Evolutionary conservation across 345 rosid genomes (phyloP), one percentile per base, ranked within the genome.

Genomic region (Euphorbia peplus): DNA sequence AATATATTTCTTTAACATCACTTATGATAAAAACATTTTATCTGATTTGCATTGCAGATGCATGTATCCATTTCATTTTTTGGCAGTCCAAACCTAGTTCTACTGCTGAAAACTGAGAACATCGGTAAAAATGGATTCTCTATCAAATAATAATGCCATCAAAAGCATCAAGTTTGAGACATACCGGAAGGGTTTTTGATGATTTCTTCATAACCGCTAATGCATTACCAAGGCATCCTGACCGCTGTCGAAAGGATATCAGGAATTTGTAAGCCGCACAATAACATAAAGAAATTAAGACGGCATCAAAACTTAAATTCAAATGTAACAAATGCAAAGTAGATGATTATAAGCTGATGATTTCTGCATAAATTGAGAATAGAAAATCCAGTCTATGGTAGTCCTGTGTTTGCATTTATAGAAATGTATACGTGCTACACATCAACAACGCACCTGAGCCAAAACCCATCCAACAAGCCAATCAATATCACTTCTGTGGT

Each of bases 401-500:
- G 11, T 37, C 16, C 11, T 51, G 10, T 15, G 37, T 8, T 29
- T 8, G 29, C 22, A 13, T 32, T 9, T n/a, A 32, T 39, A 22
- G 50, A n/a, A n/a, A 15, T 54, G 50, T 54, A 12, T 47, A 19
- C 14, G 37, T 21, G 47, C 25, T 24, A 5, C 3, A 16, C 9
- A 30, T 64, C 16, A 67, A 67, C 18, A 37, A 30, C 46, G 64
- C 52, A 95, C 99, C 99, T 95, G 90, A 82, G 98, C 97, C 81
- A 86, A 75, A 61, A 92, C 73, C 98, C 99, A 95, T 72, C 99
- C 99, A 59, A 95, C 91, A 76, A 95, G 92, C 99, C 99, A 92
- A 75, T 95, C 99, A 55, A 95, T 87, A 79, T 95, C 99, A 61
- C 99, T 95, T 73, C 59, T 88, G 80, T 95, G 99, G 78, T 95